phyloP scores from a whole-genome alignment of 2,329 filamentous ascomycete genomes.

The Knoxdaviesia capensis region DNA sequence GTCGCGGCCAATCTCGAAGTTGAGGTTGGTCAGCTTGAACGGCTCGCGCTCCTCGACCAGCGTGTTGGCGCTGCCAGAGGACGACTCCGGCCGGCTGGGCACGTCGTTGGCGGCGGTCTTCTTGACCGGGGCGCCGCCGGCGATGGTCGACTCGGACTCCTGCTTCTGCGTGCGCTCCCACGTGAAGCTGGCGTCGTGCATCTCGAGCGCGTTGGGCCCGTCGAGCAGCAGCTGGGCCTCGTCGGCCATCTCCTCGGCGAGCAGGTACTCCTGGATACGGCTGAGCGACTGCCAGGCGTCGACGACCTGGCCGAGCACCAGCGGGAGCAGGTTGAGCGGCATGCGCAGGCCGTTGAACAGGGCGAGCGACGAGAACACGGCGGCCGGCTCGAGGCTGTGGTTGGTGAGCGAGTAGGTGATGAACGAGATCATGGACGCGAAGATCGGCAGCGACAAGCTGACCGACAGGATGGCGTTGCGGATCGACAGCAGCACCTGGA shows the following conservation, averaged over 20 bases:
- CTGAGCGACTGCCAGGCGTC: constrained; percentile 74
- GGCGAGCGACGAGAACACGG: constrained; percentile 81
- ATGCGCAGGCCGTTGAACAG: constrained; percentile 83
- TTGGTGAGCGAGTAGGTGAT: constrained; percentile 56
- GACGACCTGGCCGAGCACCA: constrained; percentile 74
- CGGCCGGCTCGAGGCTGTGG: constrained; percentile 50
- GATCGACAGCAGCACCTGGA: constrained; percentile 66
- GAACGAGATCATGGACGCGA: constrained; percentile 88
- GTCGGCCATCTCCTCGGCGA: constrained; percentile 69
- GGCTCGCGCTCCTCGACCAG: constrained; percentile 39
- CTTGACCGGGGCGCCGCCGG: constrained; percentile 23
- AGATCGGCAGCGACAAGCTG: constrained; percentile 73
- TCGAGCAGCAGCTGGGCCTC: constrained; percentile 36
- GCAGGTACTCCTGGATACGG: constrained; percentile 72
- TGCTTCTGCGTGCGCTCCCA: constrained; percentile 56
- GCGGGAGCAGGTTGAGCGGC: constrained; percentile 71
- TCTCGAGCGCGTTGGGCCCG: constrained; percentile 47
- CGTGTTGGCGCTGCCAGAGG: constrained; percentile 31
- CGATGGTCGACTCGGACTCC: constrained; percentile 21
- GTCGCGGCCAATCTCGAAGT: constrained; percentile 48
- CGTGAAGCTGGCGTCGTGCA: constrained; percentile 59
- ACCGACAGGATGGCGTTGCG: constrained; percentile 72
- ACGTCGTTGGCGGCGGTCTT: constrained; percentile 6
- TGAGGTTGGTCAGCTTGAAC: constrained; percentile 51
- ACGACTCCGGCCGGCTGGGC: constrained; percentile 12